A percentile compares a stretch with the other conserved stretches of the same genome.
phyloP scores from a whole-genome alignment of 2,329 filamentous ascomycete species.

The Beauveria bassiana region DNA sequence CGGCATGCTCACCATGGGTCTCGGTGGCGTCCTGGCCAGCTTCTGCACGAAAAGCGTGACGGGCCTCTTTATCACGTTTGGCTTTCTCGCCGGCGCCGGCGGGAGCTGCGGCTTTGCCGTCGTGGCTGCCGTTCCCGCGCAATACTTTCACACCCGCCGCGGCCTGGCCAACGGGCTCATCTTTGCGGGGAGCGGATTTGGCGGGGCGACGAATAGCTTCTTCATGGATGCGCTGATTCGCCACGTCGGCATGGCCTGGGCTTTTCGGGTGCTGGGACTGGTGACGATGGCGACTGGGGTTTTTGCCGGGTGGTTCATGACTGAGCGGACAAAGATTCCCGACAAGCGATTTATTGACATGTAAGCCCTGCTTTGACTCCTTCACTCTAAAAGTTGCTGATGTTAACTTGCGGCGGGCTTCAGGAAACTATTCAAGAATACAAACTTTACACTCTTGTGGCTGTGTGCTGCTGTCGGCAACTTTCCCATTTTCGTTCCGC shows the following conservation, averaged over 20 bases:
- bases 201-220: constrained; percentile 20
- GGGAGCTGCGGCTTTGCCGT: constrained; percentile 54
- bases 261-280: constrained; percentile 42
- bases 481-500: constrained; percentile 53
- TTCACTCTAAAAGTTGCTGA: too few species aligned
- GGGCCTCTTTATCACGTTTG: constrained; percentile 44
- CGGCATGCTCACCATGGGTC: constrained; percentile 39
- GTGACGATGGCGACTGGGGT: constrained; percentile 39
- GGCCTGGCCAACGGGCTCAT: constrained; percentile 51
- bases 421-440: constrained; percentile 45
- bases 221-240: constrained; percentile 40
- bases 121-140: constrained; percentile 46
- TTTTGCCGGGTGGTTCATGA: constrained; percentile 46
- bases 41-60: not conserved
- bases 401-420: not conserved
- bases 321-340: constrained; percentile 32
- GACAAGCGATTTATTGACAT: constrained; percentile 40
- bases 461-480: constrained; percentile 46
- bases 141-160: constrained; percentile 51
- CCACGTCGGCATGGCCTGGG: constrained; percentile 44
- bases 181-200: constrained; percentile 41
- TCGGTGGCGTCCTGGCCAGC: constrained; percentile 25
- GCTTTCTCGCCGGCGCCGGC: constrained; percentile 51
- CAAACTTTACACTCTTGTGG: constrained; percentile 45
- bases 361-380: constrained; percentile 21